Evolutionary conservation across 148 eudicot genomes (phyloP).

Genomic region (Tetragonia tetragonoides): DNA sequence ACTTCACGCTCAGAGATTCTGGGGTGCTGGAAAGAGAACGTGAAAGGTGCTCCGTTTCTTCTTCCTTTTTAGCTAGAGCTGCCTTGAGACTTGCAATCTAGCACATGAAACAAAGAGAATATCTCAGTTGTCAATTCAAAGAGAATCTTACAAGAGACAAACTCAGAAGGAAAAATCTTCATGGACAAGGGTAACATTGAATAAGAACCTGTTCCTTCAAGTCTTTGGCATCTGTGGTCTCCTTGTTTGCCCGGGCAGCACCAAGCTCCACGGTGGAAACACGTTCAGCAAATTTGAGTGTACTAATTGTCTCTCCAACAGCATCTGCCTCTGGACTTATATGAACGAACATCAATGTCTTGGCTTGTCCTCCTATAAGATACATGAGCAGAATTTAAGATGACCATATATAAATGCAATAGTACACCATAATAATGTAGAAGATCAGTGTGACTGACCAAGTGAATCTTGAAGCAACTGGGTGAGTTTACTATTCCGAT

Average conservation of each 20-base stretch:
- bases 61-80: slow-evolving; percentile 79
- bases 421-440: background rate
- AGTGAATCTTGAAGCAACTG: slow-evolving; percentile 94
- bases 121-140: background rate
- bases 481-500: slow-evolving; percentile 88
- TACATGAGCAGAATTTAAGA: slow-evolving; percentile 2
- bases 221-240: slow-evolving; percentile 62
- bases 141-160: background rate
- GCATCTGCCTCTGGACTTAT: slow-evolving; percentile 86
- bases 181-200: background rate
- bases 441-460: slow-evolving; percentile 39
- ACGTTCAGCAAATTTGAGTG: slow-evolving; percentile 95
- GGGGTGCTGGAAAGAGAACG: slow-evolving; percentile 43
- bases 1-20: slow-evolving; percentile 39
- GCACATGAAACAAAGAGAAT: slow-evolving; percentile 5
- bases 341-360: slow-evolving; percentile 97
- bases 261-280: slow-evolving; percentile 93
- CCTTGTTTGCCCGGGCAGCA: slow-evolving; percentile 76
- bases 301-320: slow-evolving; percentile 79
- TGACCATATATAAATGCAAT: background rate
- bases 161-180: background rate
- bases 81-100: slow-evolving; percentile 72
- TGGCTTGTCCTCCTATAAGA: slow-evolving; percentile 81
- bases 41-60: slow-evolving; percentile 38
- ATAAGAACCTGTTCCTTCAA: slow-evolving; percentile 75